Evolutionary conservation across 2,329 filamentous ascomycete species (phyloP), one percentile per base, ranked within the genome.

Genomic region (Scleromitrula shiraiana): DNA sequence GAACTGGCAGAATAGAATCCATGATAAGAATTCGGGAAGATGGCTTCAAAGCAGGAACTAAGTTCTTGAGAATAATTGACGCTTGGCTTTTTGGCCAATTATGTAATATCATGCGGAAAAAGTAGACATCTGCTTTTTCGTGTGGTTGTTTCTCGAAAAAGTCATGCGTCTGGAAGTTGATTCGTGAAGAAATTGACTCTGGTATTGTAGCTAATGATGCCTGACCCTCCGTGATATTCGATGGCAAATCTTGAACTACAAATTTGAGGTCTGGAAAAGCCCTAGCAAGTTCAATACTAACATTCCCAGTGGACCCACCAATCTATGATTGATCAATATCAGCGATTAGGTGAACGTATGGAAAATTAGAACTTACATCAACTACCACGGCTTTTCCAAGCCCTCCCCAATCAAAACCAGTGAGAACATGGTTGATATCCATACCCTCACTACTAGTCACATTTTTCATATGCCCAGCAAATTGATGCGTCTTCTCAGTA

Each of bases 71-170:
- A 41, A 71, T 69, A 29, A 56, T 56, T 9, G 62, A 52, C 4
- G 59, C 56, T 41, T 69, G 61, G 14, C 63, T 61, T 29, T 73
- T 68, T 0, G 70, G 65, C 69, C 70, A 73, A 57, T 74, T 70
- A 55, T 75, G 72, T 26, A 76, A 57, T 46, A 75, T 70, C 56
- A 64, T 63, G 17, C 70, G 68, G 40, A 75, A 58, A 42, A 73
- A 60, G 57, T 72, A 75, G 15, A 71, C 62, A 32, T 69, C 68
- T 7, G 68, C 71, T 12, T 54, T 45, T 2, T 69, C 57, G 3
- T 70, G 50, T 3, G 67, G 64, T 56, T 75, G 71, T 6, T 65
- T 63, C 5, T 59, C 54, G 56, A 74, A 73, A 56, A 75, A 69
- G 55, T 72, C 65, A 58, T 41, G 26, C 15, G 4, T 14, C n/a